phyloP scores from a whole-genome alignment of 768 basidiomycete genomes.

The Naganishia onofrii region DNA sequence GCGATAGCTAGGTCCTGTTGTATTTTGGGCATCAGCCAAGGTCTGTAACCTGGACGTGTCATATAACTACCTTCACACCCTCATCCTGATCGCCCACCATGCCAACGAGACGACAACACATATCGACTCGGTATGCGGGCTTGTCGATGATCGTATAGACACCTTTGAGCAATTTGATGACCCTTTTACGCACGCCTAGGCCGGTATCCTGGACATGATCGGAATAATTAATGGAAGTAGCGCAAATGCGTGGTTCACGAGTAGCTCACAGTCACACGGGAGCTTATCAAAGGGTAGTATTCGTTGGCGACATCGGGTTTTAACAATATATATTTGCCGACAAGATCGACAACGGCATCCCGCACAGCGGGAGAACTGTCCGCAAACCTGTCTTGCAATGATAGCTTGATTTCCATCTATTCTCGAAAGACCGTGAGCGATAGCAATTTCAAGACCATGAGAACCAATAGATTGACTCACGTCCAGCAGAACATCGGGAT shows the following conservation, averaged over 20 bases:
- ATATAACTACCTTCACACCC: slow-evolving; percentile 64
- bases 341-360: slow-evolving; percentile 92
- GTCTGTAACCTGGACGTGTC: not conserved
- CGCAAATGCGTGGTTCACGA: not conserved
- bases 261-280: slow-evolving; percentile 76
- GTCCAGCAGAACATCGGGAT: slow-evolving; percentile 73
- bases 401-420: slow-evolving; percentile 61
- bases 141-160: slow-evolving; percentile 70
- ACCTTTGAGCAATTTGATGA: slow-evolving; percentile 86
- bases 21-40: not conserved
- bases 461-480: slow-evolving; percentile 56
- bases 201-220: slow-evolving; percentile 73
- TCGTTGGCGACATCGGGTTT: slow-evolving; percentile 81
- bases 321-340: slow-evolving; percentile 94
- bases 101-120: slow-evolving; percentile 73
- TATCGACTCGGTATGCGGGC: slow-evolving; percentile 66
- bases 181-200: slow-evolving; percentile 85
- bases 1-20: slow-evolving; percentile 75
- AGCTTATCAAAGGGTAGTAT: slow-evolving; percentile 83
- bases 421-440: slow-evolving; percentile 58
- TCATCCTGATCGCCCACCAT: slow-evolving; percentile 93
- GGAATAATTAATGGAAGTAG: not conserved
- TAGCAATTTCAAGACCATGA: too few relatives aligned
- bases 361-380: slow-evolving; percentile 93
- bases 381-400: slow-evolving; percentile 83